Evolutionary conservation across 2,329 filamentous ascomycete genomes (phyloP), one percentile per base, ranked within the genome.

Genomic region (Fusarium aywerte): DNA sequence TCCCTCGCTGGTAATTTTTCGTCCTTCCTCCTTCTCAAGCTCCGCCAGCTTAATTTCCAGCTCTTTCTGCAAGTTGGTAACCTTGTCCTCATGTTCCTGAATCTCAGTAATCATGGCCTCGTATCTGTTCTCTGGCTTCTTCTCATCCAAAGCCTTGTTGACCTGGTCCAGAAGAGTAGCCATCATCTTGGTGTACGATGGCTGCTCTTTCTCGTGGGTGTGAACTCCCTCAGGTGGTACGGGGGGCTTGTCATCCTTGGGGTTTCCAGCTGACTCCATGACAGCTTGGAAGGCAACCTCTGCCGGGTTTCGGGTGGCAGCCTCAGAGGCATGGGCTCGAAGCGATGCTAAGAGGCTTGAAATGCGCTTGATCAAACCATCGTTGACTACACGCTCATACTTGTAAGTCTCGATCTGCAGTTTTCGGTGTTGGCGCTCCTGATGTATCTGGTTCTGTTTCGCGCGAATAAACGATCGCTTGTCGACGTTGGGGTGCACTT

Each of bases 401-500:
- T 95, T 95, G 71, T 96, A 85, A 8, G 93, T 96, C 73, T 92
- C 90, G 77, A 99, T 98, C 75, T 97, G 90, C 73, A 92, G 89
- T 77, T 91, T 92, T 58, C 96, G 90, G 74, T 96, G 91, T 70
- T 89, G 85, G 55, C 96, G 90, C 77, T 97, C 91, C 76, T 94
- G 89, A 79, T 99, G 96, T 74, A 99, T 99, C 81, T 99, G 94
- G 73, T 90, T 91, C 82, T 98, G 96, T 82, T 99, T 99, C 69
- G 96, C 96, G 69, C 95, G 92, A 78, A 99, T 99, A 80, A 99
- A 99, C 63, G 95, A 98, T 50, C 91, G 89, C 80, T 99, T 99
- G 83, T 99, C 96, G 77, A 99, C 96, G 77, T 99, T 99, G 62
- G 96, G 96, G 80, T 99, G 96, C 50, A 98, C 96, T 82, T 99